These are phyloP conservation scores for Talaromyces pinophilus DNA, from an alignment of 2,329 filamentous ascomycete species.

Conservation along the genomic window DNA sequence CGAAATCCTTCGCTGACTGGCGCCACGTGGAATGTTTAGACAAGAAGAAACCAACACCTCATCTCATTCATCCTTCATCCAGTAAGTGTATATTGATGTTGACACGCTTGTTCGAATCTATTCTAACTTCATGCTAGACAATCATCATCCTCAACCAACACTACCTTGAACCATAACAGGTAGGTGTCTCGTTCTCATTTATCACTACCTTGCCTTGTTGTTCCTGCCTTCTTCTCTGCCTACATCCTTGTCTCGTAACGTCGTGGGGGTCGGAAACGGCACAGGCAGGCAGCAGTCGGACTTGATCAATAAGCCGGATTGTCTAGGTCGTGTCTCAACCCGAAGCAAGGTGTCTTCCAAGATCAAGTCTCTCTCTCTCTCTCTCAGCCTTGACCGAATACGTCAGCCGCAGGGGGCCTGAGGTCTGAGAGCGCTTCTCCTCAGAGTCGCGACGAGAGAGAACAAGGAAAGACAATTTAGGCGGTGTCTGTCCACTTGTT, in stretches of 20 bases:
- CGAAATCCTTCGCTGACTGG: slow-evolving; percentile 8
- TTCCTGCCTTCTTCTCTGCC: neutral
- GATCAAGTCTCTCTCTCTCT: neutral
- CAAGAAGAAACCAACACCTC: neutral
- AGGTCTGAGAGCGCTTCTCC: slow-evolving; percentile 6
- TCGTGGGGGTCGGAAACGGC: slow-evolving; percentile 9
- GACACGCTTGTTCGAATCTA: neutral
- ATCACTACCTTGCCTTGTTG: neutral
- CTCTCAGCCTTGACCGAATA: neutral
- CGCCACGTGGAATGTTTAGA: slow-evolving; percentile 14
- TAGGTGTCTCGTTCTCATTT: neutral
- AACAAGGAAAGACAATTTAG: neutral
- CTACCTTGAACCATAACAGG: neutral
- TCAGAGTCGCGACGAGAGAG: slow-evolving; percentile 4
- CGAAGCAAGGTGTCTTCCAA: neutral
- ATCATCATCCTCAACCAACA: neutral
- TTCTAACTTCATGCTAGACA: neutral
- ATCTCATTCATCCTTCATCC: neutral
- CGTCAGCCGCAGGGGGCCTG: neutral
- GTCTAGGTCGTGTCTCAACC: neutral
- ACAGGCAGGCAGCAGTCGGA: slow-evolving; percentile 7
- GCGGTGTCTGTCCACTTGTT: slow-evolving; percentile 4
- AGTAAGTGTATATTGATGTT: neutral
- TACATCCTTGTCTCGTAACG: neutral
- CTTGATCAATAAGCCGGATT: neutral